Base-by-base conservation (phyloP, 2,329 filamentous ascomycete species). In the Scytalidium lignicola region DNA sequence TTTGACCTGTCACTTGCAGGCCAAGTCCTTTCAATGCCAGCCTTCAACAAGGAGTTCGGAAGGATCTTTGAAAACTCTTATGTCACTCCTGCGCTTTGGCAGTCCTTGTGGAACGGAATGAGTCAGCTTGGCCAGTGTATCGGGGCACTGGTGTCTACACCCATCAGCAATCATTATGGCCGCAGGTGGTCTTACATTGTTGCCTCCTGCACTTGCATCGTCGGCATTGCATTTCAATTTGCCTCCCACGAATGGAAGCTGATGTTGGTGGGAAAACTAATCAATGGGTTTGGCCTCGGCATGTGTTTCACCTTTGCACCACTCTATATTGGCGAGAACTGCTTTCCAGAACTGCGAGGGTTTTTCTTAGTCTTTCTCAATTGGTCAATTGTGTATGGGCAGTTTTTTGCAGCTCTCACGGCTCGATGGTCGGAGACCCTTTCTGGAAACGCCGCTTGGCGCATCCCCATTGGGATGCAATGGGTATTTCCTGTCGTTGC, bases 401-500 rank as follows among this genome's bases (percentile, higher is more conserved):
- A 59, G 47, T 57, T 51, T 41, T 41, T 58, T 5, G 57, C 54
- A 17, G 58, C 58, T 44, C 51, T 56, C 2, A 55, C 55, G 4
- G 49, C 58, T 49, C 55, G 53, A 15, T 52, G 55, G 44, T 55
- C 72, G 40, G 62, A 75, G 55, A 73, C 71, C 69, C 43, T 51
- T 10, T 7, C 44, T 10, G 51, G 50, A 3, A 41, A 51, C 3
- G 47, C 48, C 40, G 67, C 72, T 2, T 75, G 74, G 54, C 67
- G 71, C 1, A 73, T 74, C 43, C 69, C 73, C 0, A 75, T 74
- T 49, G 68, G 64, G 1, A 51, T 75, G 18, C 73, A 76, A 55
- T 74, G 73, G 73, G 70, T 74, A 64, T 76, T 73, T 70, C 71
- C 72, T 2, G 49, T 70, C 28, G 70, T 73, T 2, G 62, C 73